Evolutionary conservation across 2,329 filamentous ascomycete species (phyloP), one percentile per base, ranked within the genome.

Genomic region (Colletotrichum kahawae): DNA sequence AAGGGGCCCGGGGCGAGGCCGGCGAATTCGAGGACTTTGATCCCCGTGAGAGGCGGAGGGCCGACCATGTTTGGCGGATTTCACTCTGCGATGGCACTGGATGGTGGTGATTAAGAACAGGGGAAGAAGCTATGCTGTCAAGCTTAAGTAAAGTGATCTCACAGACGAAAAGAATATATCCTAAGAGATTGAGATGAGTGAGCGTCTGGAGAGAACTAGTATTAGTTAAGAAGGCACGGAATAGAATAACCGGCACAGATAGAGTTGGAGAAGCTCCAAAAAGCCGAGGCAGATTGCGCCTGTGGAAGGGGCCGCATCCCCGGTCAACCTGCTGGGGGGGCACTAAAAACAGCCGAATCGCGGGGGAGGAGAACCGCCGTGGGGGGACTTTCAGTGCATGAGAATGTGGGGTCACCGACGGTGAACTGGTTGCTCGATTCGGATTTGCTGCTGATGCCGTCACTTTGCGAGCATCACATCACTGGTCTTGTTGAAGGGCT

Each of bases 1-100:
- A 97, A 98, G 57, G 96, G 96, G 31, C 94, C 95, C 78, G 92
- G 92, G 18, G 92, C 92, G 27, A 92, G 86, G 27, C 90, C 90
- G 65, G 90, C 90, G 77, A 92, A 89, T 79, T 92, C 90, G 48
- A 92, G 83, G 80, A 92, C 90, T 78, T 87, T 90, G 81, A 91
- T 84, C 75, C 88, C 89, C 59, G 85, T 82, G 33, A 91, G 84
- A 34, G 86, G 87, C 21, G 86, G 85, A 38, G 80, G 80, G 51
- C 77, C 79, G 57, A 81, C 78, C 85, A 88, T 88, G 14, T 64
- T 81, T 70, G 34, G 51, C 10, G 14, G 2, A 3, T 21, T 21
- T 21, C n/a, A 51, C n/a, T 51, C 5, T 51, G 43, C 43, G 43
- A 21, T 21, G n/a, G 10, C 2, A 21, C 43, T 51, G 43, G 43